Evolutionary conservation across 1,284 basidiomycete species (phyloP).

Genomic region (Somion occarium): DNA sequence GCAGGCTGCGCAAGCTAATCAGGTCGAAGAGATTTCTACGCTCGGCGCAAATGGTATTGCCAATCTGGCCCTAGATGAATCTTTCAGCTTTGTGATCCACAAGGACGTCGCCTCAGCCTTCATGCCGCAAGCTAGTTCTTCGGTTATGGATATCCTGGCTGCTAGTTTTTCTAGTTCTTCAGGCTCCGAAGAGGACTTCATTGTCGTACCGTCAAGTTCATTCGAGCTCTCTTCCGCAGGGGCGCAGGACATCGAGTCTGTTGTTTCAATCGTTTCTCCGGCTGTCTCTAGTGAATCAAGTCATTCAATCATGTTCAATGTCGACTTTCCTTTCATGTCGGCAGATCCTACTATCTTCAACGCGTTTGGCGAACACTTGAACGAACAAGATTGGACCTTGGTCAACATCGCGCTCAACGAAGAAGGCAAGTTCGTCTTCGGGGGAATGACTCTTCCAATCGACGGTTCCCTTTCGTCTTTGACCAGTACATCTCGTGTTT

Average conservation of each 20-base stretch:
- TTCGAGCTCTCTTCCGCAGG: background rate
- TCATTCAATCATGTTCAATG: background rate
- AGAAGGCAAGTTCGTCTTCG: constrained; percentile 4
- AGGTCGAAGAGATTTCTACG: background rate
- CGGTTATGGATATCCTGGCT: background rate
- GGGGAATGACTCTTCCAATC: background rate
- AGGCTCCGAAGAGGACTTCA: background rate
- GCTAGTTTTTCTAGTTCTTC: background rate
- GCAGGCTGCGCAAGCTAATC: background rate
- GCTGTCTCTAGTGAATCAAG: background rate
- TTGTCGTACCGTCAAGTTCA: background rate
- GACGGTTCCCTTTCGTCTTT: background rate
- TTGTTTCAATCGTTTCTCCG: background rate
- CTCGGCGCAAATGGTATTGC: background rate
- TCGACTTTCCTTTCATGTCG: background rate
- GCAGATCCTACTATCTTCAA: background rate
- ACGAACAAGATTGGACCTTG: constrained; percentile 10
- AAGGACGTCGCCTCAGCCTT: background rate
- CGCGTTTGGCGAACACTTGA: constrained; percentile 5
- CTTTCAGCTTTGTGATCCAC: background rate
- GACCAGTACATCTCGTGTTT: background rate
- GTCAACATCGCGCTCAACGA: constrained; percentile 10
- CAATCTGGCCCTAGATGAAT: background rate
- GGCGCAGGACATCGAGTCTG: background rate
- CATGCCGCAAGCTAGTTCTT: background rate